Evolutionary conservation across 2,329 filamentous ascomycete genomes (phyloP), one percentile per base, ranked within the genome.

Genomic region (Venturia oleaginea): DNA sequence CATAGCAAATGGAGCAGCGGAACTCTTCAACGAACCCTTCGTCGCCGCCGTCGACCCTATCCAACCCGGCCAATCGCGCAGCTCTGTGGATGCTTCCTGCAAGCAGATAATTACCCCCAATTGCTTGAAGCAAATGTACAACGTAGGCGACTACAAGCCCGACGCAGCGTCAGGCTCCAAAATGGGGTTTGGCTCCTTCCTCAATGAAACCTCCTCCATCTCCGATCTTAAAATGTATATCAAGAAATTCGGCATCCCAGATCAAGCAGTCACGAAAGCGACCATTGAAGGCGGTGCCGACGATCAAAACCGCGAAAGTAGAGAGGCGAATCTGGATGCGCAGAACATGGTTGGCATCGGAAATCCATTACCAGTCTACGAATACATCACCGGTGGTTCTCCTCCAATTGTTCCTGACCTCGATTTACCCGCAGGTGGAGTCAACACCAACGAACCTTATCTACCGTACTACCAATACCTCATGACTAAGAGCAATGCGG

Each of bases 141-240:
- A 77, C 60, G 73, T 80, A 61, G 74, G 75, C 10, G 72, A 76
- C 55, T 77, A 76, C 69, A 69, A 75, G 38, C 71, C 76, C 13
- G 72, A 74, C 30, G 69, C 72, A 8, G 65, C 70, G 10, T 72
- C 73, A 13, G 74, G 74, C 27, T 76, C 73, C 67, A 75, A 74
- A 55, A 70, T 81, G 37, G 79, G 73, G 13, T 80, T 82, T 32
- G 75, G 73, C 60, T 79, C 78, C 24, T 82, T 76, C 67, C 70
- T 82, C 3, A 79, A 81, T 67, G 72, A 82, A 65, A 80, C 79
- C 62, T 79, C 79, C 2, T 78, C 77, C 32, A 81, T 78, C 65
- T 69, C 72, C n/a, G 80, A 82, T 65, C 72, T 81, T 42, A 62
- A 48, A 15, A 60, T 55, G 24, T 32, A 42, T 15, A 55, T 55